phyloP scores from a whole-genome alignment of 768 basidiomycete genomes.

The Cytidiella melzeri region DNA sequence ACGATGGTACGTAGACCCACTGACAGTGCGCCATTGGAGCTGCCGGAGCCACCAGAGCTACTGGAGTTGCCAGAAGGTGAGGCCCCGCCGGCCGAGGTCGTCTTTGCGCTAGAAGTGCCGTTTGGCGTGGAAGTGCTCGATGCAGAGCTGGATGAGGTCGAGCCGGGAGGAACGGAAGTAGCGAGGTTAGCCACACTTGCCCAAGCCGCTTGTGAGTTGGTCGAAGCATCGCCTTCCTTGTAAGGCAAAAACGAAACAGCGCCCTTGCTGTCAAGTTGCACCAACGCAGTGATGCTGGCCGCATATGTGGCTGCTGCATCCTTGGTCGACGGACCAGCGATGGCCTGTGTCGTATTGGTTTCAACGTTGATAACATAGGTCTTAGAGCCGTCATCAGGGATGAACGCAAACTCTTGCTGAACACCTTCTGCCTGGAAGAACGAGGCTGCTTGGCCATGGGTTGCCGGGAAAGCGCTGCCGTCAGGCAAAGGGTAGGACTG shows the following conservation, averaged over 20 bases:
- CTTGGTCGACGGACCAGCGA: conserved; percentile 55
- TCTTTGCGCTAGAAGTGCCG: neutral
- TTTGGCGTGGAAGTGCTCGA: neutral
- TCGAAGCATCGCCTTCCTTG: conserved; percentile 35
- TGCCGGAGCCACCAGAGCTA: neutral
- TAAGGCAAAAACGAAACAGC: conserved; percentile 57
- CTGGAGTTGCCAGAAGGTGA: neutral
- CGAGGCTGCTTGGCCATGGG: conserved; percentile 62
- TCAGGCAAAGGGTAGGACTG: conserved; percentile 46
- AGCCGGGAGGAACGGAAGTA: conserved; percentile 23
- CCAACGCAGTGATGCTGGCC: conserved; percentile 51
- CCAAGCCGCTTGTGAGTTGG: conserved; percentile 47
- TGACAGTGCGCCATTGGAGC: neutral
- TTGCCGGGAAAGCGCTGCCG: conserved; percentile 56
- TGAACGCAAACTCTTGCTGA: conserved; percentile 71
- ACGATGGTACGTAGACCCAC: neutral
- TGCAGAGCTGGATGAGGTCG: conserved; percentile 5
- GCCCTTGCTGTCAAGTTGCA: conserved; percentile 63
- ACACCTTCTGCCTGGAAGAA: conserved; percentile 58
- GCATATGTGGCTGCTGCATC: conserved; percentile 59
- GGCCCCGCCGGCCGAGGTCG: neutral
- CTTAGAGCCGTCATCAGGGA: conserved; percentile 65
- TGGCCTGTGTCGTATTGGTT: conserved; percentile 58
- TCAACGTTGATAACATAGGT: conserved; percentile 74
- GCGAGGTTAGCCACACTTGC: conserved; percentile 38